phyloP scores from a whole-genome alignment of 805 yeast genomes.

The Saturnispora dispora region DNA sequence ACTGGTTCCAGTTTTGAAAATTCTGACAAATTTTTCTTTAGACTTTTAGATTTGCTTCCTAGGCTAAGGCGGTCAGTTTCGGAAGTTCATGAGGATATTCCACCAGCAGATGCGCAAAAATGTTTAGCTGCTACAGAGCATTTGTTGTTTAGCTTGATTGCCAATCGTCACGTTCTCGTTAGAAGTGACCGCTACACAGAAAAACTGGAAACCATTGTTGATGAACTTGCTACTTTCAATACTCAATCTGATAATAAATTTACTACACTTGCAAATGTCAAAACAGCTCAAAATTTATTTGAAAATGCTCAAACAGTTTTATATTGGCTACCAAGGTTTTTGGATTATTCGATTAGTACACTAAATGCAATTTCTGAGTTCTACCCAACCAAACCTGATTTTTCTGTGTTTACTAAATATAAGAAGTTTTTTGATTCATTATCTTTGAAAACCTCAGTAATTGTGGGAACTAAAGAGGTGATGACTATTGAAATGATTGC shows the following conservation, averaged over 20 bases:
- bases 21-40: constrained; percentile 49
- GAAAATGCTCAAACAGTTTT: constrained; percentile 8
- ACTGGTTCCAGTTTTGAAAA: constrained; percentile 27
- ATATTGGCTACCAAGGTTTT: constrained; percentile 30
- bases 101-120: constrained; percentile 61
- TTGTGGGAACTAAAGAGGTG: constrained; percentile 13
- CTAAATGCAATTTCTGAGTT: constrained; percentile 11
- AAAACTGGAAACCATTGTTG: constrained; percentile 6
- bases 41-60: constrained; percentile 73
- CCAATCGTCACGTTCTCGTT: constrained; percentile 40
- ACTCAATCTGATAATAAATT: neutral
- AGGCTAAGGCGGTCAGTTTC: constrained; percentile 59
- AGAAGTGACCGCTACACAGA: constrained; percentile 20
- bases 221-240: neutral
- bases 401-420: constrained; percentile 20
- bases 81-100: constrained; percentile 61
- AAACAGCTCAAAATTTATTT: neutral
- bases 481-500: constrained; percentile 17
- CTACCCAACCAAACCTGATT: constrained; percentile 3
- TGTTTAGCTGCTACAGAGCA: constrained; percentile 75
- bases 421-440: constrained; percentile 16
- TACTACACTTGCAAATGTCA: neutral
- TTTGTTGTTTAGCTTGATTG: constrained; percentile 48
- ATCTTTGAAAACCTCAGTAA: constrained; percentile 4
- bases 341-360: constrained; percentile 27